Conservation (phyloP, 148 eudicot genomes). For the Rhododendron griersonianum region DNA sequence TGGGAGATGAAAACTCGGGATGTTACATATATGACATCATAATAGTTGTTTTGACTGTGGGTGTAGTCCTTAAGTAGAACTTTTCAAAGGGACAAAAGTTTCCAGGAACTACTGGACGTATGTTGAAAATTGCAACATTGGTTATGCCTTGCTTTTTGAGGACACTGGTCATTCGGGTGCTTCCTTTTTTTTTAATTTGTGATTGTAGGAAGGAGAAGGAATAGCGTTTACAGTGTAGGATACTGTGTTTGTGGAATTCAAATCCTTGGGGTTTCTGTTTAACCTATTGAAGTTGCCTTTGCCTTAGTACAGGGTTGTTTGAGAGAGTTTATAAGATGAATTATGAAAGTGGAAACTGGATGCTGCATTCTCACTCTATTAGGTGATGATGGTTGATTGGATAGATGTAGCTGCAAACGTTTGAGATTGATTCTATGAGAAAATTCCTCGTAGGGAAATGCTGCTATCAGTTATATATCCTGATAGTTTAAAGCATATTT, state of each 20-base stretch:
- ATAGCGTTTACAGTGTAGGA: background rate
- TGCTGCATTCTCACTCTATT: background rate
- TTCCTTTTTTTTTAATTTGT: background rate
- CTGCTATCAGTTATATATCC: background rate
- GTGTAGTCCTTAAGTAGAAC: background rate
- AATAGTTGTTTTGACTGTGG: background rate
- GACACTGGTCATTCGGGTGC: background rate
- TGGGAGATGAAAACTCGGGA: background rate
- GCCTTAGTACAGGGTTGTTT: background rate
- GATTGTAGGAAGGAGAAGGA: background rate
- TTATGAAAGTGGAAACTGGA: background rate
- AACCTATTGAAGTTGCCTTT: background rate
- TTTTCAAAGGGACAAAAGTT: background rate
- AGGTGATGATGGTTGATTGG: background rate
- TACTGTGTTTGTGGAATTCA: background rate
- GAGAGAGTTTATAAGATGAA: background rate
- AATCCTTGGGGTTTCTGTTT: background rate
- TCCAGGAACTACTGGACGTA: background rate
- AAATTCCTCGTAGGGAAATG: background rate
- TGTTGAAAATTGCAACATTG: background rate
- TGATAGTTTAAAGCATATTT: background rate
- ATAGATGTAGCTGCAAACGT: background rate
- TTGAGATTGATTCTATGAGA: background rate
- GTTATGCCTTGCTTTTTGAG: background rate
- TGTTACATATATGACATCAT: background rate